A percentile compares a stretch with the other conserved stretches of the same genome.
Evolutionary conservation across 805 yeast genomes (phyloP).

Genomic region (Candida berthetii): DNA sequence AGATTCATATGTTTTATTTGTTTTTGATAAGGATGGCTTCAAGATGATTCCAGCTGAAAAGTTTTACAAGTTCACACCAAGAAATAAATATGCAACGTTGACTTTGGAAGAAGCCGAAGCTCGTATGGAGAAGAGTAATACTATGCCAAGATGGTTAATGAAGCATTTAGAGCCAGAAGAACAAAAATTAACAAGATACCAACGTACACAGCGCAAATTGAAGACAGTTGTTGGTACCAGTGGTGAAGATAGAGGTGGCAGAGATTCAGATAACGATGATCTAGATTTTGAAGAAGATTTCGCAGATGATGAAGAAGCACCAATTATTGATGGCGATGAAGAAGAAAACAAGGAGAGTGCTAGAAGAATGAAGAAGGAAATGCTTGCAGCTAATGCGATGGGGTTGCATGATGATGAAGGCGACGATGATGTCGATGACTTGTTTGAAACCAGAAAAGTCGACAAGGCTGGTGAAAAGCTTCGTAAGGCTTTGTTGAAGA

Average conservation of each 20-base stretch:
- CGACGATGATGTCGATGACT: conserved; percentile 65
- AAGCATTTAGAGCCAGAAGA: conserved; percentile 70
- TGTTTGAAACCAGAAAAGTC: conserved; percentile 68
- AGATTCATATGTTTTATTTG: conserved; percentile 79
- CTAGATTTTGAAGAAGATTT: conserved; percentile 94
- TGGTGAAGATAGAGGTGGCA: conserved; percentile 31
- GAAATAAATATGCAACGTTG: conserved; percentile 89
- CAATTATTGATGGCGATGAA: conserved; percentile 92
- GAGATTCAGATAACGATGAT: conserved; percentile 83
- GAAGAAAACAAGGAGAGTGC: conserved; percentile 92
- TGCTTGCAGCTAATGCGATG: conserved; percentile 76
- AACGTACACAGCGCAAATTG: conserved; percentile 38
- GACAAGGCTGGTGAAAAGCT: conserved; percentile 89
- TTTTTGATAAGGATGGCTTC: conserved; percentile 67
- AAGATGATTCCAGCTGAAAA: conserved; percentile 94
- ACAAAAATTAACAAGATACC: conserved; percentile 43
- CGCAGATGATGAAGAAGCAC: conserved; percentile 98
- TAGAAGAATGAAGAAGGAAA: conserved; percentile 73
- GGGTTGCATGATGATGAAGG: conserved; percentile 51
- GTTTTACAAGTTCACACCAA: conserved; percentile 86
- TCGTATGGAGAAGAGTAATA: conserved; percentile 73
- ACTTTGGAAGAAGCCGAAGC: conserved; percentile 96
- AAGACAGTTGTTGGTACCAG: conserved; percentile 41
- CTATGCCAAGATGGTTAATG: conserved; percentile 94
- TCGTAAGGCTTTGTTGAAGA: conserved; percentile 74